phyloP scores from a whole-genome alignment of 1,284 basidiomycete genomes.

The Lentinus polychrous region DNA sequence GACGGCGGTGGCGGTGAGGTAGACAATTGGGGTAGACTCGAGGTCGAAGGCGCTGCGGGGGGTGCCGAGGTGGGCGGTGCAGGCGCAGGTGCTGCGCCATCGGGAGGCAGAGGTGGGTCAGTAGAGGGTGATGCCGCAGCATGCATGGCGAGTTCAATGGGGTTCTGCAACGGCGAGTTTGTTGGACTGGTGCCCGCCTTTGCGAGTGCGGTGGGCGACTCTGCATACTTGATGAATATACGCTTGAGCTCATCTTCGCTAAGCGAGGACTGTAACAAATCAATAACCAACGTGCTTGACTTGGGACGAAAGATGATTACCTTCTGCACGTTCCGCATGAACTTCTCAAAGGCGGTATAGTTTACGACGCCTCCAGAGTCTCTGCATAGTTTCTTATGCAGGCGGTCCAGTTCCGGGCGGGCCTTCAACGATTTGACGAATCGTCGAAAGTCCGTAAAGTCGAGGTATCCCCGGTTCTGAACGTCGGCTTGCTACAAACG shows the following conservation, averaged over 20 bases:
- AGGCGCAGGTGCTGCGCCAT: constrained; percentile 3
- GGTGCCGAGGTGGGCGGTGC: not conserved
- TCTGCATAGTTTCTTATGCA: constrained; percentile 52
- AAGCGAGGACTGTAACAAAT: constrained; percentile 37
- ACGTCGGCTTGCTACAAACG: constrained; percentile 58
- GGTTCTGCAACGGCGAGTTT: constrained; percentile 20
- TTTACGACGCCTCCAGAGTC: constrained; percentile 39
- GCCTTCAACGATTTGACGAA: constrained; percentile 85
- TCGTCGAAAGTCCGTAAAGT: constrained; percentile 78
- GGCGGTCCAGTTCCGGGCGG: constrained; percentile 70
- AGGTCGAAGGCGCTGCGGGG: not conserved
- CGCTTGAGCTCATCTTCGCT: constrained; percentile 37
- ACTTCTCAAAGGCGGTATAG: constrained; percentile 51
- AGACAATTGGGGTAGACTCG: constrained; percentile 3
- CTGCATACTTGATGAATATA: constrained; percentile 52
- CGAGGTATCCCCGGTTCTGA: constrained; percentile 60
- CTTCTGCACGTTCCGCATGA: constrained; percentile 65
- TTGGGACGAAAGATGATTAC: constrained; percentile 27
- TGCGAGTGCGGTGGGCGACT: constrained; percentile 13
- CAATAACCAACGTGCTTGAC: constrained; percentile 8
- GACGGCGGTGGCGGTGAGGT: constrained; percentile 13
- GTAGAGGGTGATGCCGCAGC: constrained; percentile 7
- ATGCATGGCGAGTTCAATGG: constrained; percentile 15
- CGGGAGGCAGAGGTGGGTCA: constrained; percentile 4
- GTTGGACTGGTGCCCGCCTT: constrained; percentile 8